Base-by-base conservation (phyloP, 306 rosid genomes). In the barrel medic (Medicago truncatula) region DNA sequence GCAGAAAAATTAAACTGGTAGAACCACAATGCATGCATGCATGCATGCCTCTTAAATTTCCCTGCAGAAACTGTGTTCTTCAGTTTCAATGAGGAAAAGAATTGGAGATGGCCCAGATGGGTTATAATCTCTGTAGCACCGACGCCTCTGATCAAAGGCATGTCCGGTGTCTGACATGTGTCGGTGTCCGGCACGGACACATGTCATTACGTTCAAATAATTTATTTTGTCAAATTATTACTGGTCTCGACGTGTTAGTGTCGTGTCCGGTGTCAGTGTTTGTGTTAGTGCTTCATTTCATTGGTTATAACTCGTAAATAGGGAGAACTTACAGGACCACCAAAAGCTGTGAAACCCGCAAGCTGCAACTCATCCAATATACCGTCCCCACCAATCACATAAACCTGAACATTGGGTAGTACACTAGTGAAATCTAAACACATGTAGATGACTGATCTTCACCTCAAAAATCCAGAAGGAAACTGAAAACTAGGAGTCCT, bases 381-480 rank as follows among this genome's bases (percentile, higher is more conserved):
- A 50, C 97, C 98, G 49, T 90, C 91, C 67, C 83, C 95, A 13
- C 98, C 98, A 34, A 95, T 88, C 46, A 87, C 98, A 83, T 92
- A 95, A 76, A 92, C 88, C 98, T 95, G 86, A 78, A 78, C 43
- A 72, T 61, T 73, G 78, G 76, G 61, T 65, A 15, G 14, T 25
- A 49, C n/a, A 49, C 59, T 23, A 5, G 38, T 12, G 16, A 58
- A 58, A 25, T 23, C 64, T 9, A 75, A 67, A 8, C 20, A 8
- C 20, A 49, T 21, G 6, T 8, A 11, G 34, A 14, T 57, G 3
- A 21, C 63, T 21, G n/a, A 57, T 57, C 21, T 21, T 9, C 9
- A 57, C 34, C 11, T 57, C n/a, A 23, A 58, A 58, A 21, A 58
- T 23, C 38, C 2, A 58, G 11, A 23, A 3, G 31, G 38, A 73